Evolutionary conservation across 169 alveolate genomes (phyloP).

Genomic region (Plasmodium fragile): DNA sequence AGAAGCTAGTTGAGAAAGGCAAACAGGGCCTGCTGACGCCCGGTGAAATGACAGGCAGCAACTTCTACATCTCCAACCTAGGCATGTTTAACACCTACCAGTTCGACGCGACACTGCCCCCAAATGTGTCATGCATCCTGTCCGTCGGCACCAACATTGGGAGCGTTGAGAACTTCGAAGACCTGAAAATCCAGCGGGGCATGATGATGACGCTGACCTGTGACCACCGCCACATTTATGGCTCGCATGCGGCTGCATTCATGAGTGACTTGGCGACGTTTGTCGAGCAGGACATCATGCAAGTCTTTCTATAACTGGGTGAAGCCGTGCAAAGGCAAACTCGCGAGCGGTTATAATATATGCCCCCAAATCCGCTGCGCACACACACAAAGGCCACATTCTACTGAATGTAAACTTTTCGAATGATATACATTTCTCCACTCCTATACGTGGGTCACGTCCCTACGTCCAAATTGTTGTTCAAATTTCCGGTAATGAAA

Average conservation of each 20-base stretch:
- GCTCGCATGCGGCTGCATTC: constrained; percentile 93
- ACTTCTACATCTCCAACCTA: constrained; percentile 90
- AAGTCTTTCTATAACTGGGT: constrained; percentile 13
- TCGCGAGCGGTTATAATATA: neutral
- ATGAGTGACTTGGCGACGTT: constrained; percentile 77
- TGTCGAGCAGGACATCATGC: constrained; percentile 42
- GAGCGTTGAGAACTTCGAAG: constrained; percentile 78
- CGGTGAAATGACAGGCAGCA: constrained; percentile 88
- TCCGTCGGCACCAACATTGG: constrained; percentile 89
- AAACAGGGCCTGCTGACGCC: constrained; percentile 85
- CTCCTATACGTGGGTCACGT: neutral
- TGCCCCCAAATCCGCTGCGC: neutral
- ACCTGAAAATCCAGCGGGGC: constrained; percentile 77
- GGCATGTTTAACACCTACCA: constrained; percentile 92
- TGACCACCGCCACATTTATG: constrained; percentile 93
- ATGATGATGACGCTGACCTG: constrained; percentile 91
- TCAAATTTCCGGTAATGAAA: neutral
- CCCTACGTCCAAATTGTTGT: neutral
- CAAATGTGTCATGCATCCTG: constrained; percentile 89
- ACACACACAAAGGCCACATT: neutral
- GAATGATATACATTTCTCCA: neutral
- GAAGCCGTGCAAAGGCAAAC: neutral
- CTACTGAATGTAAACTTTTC: neutral
- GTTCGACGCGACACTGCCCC: constrained; percentile 90
- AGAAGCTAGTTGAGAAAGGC: constrained; percentile 90